Evolutionary conservation across 1,284 basidiomycete genomes (phyloP).

Genomic region (Heterobasidion parviporum): DNA sequence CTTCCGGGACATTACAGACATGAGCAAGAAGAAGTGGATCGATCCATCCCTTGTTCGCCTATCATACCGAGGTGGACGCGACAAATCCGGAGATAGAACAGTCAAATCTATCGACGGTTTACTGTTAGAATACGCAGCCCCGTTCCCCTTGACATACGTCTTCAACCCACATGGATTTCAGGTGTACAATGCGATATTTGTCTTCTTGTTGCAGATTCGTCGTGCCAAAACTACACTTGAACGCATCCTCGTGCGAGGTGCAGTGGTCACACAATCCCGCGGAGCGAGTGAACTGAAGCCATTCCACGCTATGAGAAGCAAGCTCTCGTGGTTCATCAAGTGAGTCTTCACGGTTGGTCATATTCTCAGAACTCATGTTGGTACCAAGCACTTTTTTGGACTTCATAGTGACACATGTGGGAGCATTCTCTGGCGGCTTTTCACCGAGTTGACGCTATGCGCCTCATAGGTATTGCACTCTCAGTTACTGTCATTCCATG

Average conservation of each 20-base stretch:
- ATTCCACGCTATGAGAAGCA: conserved; percentile 67
- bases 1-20: conserved; percentile 60
- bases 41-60: conserved; percentile 69
- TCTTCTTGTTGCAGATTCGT: conserved; percentile 70
- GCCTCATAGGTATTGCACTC: conserved; percentile 54
- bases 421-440: conserved; percentile 15
- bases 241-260: conserved; percentile 52
- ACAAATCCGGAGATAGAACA: conserved; percentile 35
- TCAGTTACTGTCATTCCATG: conserved; percentile 51
- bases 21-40: conserved; percentile 46
- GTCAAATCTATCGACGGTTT: conserved; percentile 62
- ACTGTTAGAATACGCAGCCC: conserved; percentile 65
- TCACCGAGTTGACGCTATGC: not conserved
- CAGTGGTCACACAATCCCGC: conserved; percentile 22
- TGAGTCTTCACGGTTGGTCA: conserved; percentile 30
- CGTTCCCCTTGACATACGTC: conserved; percentile 77
- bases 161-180: conserved; percentile 55
- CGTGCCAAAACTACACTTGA: conserved; percentile 68
- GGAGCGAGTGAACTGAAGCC: conserved; percentile 44
- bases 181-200: conserved; percentile 64
- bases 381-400: conserved; percentile 54
- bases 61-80: conserved; percentile 46
- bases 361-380: not conserved
- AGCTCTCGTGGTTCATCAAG: conserved; percentile 80
- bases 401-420: conserved; percentile 68